These are phyloP conservation scores for Edaphochlamys debaryana DNA, from an alignment of 139 green algal species.

Conservation along the genomic window DNA sequence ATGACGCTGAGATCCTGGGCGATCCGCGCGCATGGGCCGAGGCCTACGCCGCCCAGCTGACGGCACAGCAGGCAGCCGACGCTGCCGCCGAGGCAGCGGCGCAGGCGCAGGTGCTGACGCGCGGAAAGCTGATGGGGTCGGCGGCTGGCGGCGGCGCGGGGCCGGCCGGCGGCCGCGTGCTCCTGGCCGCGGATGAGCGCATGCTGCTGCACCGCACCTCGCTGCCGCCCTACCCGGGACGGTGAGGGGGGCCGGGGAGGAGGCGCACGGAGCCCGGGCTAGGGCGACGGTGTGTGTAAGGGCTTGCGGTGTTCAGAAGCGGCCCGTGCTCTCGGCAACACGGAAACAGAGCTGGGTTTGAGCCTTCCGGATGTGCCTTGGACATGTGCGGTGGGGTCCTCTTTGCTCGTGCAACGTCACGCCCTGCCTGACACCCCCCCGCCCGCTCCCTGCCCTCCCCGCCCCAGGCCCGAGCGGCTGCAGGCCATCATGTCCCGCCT, in stretches of 20 bases:
- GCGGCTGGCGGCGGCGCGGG: neutral
- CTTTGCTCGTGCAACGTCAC: too few relatives aligned
- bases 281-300: too few relatives aligned
- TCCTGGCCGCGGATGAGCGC: constrained; percentile 49
- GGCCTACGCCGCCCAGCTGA: constrained; percentile 11
- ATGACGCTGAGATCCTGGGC: constrained; percentile 7
- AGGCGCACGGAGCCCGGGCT: too few relatives aligned
- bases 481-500: constrained; percentile 74
- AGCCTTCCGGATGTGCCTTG: too few relatives aligned
- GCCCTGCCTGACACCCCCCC: too few relatives aligned
- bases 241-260: too few relatives aligned
- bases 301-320: too few relatives aligned
- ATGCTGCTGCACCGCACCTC: constrained; percentile 59
- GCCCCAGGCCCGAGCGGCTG: constrained; percentile 71
- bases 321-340: too few relatives aligned
- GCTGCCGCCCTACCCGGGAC: constrained; percentile 56
- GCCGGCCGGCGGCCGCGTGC: constrained; percentile 1
- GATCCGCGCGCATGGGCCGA: constrained; percentile 13
- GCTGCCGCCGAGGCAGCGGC: neutral
- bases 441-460: too few relatives aligned
- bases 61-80: neutral
- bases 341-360: too few relatives aligned
- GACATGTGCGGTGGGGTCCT: too few relatives aligned
- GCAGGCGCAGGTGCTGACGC: neutral
- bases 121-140: neutral